Evolutionary conservation across 331 rosid genomes (phyloP), one percentile per base, ranked within the genome.

Genomic region (Pyrus hybrid): DNA sequence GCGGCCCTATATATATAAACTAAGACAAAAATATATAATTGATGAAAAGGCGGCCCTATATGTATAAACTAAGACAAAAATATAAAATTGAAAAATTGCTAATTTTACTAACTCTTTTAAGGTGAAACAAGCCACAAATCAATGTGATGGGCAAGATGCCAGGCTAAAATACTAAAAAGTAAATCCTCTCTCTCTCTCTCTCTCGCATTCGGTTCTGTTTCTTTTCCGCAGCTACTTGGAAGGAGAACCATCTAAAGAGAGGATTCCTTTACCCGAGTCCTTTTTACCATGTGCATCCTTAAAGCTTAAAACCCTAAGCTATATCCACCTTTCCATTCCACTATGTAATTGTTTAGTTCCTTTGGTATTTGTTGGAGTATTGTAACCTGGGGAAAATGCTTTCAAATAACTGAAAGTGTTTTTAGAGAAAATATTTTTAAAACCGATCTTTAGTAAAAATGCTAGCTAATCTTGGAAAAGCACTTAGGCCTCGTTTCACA

Each of bases 251-350:
- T 72, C 57, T 60, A 72, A 13, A 16, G 17, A 10, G 25, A 58
- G 37, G 35, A 72, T 23, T 58, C 28, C 68, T 37, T 60, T 16
- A 13, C 20, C 37, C 60, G 12, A 17, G 17, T 41, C 60, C 60
- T 25, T 73, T 58, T 30, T 73, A 41, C 58, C 58, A 60, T 73
- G 72, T 43, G 77, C 77, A 73, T 60, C 21, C 17, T 17, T 61
- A 62, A 35, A 73, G 16, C n/a, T 57, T 18, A 9, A 57, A 72
- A 63, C 65, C 51, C 41, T 16, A 0, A 2, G 54, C 29, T 13
- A 1, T 10, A 51, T 28, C 47, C 5, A 29, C 64, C 21, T 35
- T 72, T 72, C 76, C 41, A 3, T 10, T 72, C 67, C 67, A 72
- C 67, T 26, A 21, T 13, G 32, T 10, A 30, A 68, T 30, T 70